phyloP scores from a whole-genome alignment of 257 asterid species.

The Gardenia jasminoides region DNA sequence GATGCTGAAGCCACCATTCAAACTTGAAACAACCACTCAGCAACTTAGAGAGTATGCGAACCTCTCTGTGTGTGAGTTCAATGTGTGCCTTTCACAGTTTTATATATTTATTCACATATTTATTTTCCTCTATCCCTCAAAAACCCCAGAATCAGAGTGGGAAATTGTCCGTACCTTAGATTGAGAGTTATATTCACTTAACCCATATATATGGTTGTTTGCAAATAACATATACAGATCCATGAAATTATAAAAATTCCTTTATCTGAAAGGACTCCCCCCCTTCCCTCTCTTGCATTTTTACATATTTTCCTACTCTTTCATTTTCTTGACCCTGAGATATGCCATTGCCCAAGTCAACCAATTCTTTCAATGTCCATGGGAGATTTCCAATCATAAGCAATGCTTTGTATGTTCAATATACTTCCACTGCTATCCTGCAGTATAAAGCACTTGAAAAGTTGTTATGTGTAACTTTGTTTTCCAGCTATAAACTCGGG shows the following conservation, averaged over 20 bases:
- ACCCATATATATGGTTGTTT: background rate
- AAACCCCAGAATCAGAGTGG: background rate
- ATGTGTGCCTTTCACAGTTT: too few species aligned
- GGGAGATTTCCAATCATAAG: background rate
- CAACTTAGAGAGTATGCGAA: too few species aligned
- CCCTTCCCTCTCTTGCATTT: constrained; percentile 1
- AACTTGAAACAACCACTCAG: too few species aligned
- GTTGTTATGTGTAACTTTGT: background rate
- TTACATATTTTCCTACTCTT: background rate
- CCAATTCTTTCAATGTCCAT: background rate
- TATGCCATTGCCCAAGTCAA: background rate
- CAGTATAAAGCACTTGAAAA: too few species aligned
- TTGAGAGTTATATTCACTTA: background rate
- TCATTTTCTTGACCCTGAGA: too few species aligned
- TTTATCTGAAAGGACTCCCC: background rate
- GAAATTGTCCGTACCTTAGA: too few species aligned
- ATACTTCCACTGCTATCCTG: background rate
- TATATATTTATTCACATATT: too few species aligned
- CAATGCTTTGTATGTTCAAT: background rate
- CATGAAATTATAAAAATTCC: background rate
- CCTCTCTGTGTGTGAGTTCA: too few species aligned
- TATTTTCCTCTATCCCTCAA: background rate
- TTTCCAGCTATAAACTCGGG: background rate
- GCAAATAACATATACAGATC: too few species aligned
- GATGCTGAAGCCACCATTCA: too few species aligned